Conservation (phyloP, 371 early-diverging fungal genomes). For the Rhizopus arrhizus region DNA sequence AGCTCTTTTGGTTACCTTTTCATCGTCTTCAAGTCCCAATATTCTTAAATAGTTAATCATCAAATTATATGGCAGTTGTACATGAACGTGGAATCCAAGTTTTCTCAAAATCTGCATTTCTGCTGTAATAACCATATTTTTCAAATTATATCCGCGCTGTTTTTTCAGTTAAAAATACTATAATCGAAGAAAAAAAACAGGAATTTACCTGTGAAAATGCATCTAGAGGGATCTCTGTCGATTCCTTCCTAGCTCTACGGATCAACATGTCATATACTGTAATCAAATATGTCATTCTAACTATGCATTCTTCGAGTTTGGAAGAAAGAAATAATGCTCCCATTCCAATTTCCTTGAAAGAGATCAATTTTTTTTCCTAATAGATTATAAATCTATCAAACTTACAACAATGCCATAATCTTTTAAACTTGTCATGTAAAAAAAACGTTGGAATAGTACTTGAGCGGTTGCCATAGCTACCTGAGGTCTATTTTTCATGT, state of each 20-base stretch:
- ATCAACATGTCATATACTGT: conserved; percentile 76
- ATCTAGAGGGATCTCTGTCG: conserved; percentile 58
- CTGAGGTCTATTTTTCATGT: conserved; percentile 72
- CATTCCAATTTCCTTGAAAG: conserved; percentile 72
- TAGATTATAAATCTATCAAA: not conserved
- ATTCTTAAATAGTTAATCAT: conserved; percentile 91
- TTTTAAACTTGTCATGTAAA: conserved; percentile 74
- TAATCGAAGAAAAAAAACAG: not conserved
- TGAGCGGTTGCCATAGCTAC: conserved; percentile 95
- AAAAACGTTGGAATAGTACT: conserved; percentile 92
- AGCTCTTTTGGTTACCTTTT: conserved; percentile 74
- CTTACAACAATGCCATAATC: conserved; percentile 72
- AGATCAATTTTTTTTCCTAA: too few relatives aligned
- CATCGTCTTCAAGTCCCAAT: conserved; percentile 75
- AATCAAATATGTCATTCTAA: conserved; percentile 75
- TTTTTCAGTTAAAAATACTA: not conserved
- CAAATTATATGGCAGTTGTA: conserved; percentile 90
- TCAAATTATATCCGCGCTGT: conserved; percentile 72
- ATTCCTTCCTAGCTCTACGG: conserved; percentile 54
- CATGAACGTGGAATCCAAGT: conserved; percentile 94
- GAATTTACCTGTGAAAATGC: conserved; percentile 57
- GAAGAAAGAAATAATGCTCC: conserved; percentile 88
- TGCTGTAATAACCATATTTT: conserved; percentile 74
- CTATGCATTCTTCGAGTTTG: conserved; percentile 88
- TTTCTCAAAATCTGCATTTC: conserved; percentile 87